phyloP scores from a whole-genome alignment of 805 yeast species.

The Schizosaccharomyces octosporus region DNA sequence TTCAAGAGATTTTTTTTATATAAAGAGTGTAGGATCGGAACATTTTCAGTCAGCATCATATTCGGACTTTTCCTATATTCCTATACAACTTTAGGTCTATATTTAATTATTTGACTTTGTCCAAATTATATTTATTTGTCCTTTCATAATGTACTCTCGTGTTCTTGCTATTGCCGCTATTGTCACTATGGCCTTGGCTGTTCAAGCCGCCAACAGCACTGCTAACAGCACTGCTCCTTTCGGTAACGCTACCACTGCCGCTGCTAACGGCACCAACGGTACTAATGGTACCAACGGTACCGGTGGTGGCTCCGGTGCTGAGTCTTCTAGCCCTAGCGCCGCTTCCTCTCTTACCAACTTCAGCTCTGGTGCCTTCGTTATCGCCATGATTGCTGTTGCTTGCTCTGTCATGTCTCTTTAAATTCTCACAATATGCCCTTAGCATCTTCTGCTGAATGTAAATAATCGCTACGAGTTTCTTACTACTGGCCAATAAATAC shows the following conservation, averaged over 20 bases:
- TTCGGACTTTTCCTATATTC: background rate
- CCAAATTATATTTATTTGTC: background rate
- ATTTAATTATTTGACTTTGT: background rate
- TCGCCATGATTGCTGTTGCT: constrained; percentile 1
- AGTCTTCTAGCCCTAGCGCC: background rate
- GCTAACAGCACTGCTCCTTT: background rate
- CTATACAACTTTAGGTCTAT: background rate
- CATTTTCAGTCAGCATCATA: background rate
- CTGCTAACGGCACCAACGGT: background rate
- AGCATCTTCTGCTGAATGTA: background rate
- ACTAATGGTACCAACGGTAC: background rate
- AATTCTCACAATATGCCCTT: background rate
- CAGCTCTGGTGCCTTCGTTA: constrained; percentile 1
- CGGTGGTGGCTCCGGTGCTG: background rate
- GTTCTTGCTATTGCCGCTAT: background rate
- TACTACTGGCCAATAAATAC: background rate
- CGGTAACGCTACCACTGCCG: background rate
- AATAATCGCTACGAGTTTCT: background rate
- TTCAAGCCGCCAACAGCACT: background rate
- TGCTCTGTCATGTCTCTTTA: constrained; percentile 1
- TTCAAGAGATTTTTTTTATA: background rate
- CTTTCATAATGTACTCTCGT: background rate
- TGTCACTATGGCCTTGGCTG: constrained; percentile 1
- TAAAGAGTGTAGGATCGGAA: background rate
- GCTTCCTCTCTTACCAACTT: background rate